phyloP scores from a whole-genome alignment of 345 rosid genomes.

The Salix dunnii region DNA sequence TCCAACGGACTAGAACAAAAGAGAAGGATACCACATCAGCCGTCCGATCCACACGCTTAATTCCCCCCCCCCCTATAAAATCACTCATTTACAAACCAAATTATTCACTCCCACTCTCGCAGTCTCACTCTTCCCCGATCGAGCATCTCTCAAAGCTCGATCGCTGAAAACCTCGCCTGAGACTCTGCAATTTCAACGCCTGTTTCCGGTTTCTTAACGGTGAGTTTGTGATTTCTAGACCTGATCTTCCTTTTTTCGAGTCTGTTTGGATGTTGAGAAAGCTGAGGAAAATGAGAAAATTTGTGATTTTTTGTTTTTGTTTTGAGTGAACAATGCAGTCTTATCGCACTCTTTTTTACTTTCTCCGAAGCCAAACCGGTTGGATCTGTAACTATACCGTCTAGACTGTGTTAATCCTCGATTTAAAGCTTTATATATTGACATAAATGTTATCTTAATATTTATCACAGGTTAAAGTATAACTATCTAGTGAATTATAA shows the following conservation, averaged over 20 bases:
- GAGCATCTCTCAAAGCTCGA: slow-evolving; percentile 13
- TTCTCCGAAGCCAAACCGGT: background rate
- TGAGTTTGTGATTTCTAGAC: background rate
- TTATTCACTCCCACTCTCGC: background rate
- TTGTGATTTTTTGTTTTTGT: background rate
- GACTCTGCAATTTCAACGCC: background rate
- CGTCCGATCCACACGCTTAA: background rate
- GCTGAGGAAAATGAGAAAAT: background rate
- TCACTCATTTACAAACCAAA: background rate
- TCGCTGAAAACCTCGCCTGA: background rate
- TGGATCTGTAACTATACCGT: background rate
- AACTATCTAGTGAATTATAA: background rate
- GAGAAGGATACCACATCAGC: background rate
- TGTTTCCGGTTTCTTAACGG: background rate
- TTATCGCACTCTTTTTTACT: background rate
- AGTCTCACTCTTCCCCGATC: slow-evolving; percentile 1
- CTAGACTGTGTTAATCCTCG: background rate
- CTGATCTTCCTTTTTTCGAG: background rate
- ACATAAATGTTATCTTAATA: background rate
- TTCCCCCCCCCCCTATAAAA: background rate
- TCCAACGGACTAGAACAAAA: slow-evolving; percentile 6
- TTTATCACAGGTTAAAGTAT: too few relatives aligned
- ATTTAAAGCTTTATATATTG: background rate
- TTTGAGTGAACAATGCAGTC: background rate
- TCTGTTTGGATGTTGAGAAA: background rate